Conservation (phyloP, 2,329 filamentous ascomycete species). For the Chalaropsis ovoidea region DNA sequence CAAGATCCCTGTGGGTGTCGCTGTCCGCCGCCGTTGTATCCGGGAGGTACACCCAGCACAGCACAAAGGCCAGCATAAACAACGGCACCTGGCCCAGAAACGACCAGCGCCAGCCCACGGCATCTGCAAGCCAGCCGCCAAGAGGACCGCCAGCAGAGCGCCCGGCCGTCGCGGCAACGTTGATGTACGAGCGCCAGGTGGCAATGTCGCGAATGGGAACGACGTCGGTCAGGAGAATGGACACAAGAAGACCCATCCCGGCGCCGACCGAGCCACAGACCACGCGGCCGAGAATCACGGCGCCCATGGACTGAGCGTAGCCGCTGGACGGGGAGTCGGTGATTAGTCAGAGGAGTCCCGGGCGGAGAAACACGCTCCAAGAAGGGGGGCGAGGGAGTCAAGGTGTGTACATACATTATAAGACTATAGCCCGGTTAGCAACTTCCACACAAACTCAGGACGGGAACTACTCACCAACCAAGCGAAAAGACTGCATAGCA, state of each 20-base stretch:
- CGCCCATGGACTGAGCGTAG: slow-evolving; percentile 35
- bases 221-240: slow-evolving; percentile 45
- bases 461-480: slow-evolving; percentile 28
- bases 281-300: slow-evolving; percentile 42
- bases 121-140: slow-evolving; percentile 54
- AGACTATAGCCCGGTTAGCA: slow-evolving; percentile 6
- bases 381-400: not conserved
- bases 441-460: not conserved
- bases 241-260: slow-evolving; percentile 42
- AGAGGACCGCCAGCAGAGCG: slow-evolving; percentile 44
- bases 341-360: slow-evolving; percentile 15
- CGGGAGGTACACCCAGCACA: slow-evolving; percentile 45
- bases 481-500: slow-evolving; percentile 30
- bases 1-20: not conserved
- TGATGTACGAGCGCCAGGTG: slow-evolving; percentile 45
- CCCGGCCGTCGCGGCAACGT: slow-evolving; percentile 43
- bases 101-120: slow-evolving; percentile 58
- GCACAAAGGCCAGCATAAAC: slow-evolving; percentile 43
- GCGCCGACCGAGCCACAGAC: slow-evolving; percentile 44
- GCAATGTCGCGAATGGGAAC: slow-evolving; percentile 45
- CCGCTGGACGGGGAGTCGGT: slow-evolving; percentile 13
- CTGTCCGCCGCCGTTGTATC: slow-evolving; percentile 21
- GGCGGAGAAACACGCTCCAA: too few species aligned
- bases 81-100: slow-evolving; percentile 54
- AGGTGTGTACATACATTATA: slow-evolving; percentile 11